Evolutionary conservation across 257 asterid genomes (phyloP).

Genomic region (Plantago ovata): DNA sequence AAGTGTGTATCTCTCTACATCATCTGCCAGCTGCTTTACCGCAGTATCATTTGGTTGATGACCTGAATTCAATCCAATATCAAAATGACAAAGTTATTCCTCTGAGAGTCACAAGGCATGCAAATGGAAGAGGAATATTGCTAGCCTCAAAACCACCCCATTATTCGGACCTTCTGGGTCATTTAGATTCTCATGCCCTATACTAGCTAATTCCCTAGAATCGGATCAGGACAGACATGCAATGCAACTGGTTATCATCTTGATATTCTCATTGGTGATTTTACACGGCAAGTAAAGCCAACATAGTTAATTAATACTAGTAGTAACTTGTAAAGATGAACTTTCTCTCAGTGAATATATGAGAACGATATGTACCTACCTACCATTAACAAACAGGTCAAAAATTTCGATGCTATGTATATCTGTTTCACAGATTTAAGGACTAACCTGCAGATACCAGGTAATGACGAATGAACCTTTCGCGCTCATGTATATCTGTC

Average conservation of each 20-base stretch:
- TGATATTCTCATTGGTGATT: neutral
- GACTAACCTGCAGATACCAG: constrained; percentile 64
- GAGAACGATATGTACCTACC: neutral
- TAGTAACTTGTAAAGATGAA: constrained; percentile 10
- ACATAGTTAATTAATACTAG: neutral
- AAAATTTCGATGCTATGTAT: neutral
- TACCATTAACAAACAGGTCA: too few species aligned
- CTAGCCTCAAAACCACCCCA: too few species aligned
- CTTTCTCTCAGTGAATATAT: constrained; percentile 14
- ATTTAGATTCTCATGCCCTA: too few species aligned
- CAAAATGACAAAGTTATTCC: neutral
- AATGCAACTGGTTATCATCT: too few species aligned
- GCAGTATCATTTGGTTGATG: constrained; percentile 36
- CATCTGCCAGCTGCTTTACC: constrained; percentile 44
- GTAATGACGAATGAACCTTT: constrained; percentile 55
- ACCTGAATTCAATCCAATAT: constrained; percentile 37
- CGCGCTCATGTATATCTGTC: constrained; percentile 70
- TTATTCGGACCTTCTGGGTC: too few species aligned
- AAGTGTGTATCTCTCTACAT: constrained; percentile 66
- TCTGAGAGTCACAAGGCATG: too few species aligned
- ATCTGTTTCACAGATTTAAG: neutral
- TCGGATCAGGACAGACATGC: too few species aligned
- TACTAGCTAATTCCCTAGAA: too few species aligned
- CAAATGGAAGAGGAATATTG: too few species aligned
- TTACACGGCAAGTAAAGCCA: constrained; percentile 6